phyloP scores from a whole-genome alignment of 163 green algal species.

The Volvox carteri region DNA sequence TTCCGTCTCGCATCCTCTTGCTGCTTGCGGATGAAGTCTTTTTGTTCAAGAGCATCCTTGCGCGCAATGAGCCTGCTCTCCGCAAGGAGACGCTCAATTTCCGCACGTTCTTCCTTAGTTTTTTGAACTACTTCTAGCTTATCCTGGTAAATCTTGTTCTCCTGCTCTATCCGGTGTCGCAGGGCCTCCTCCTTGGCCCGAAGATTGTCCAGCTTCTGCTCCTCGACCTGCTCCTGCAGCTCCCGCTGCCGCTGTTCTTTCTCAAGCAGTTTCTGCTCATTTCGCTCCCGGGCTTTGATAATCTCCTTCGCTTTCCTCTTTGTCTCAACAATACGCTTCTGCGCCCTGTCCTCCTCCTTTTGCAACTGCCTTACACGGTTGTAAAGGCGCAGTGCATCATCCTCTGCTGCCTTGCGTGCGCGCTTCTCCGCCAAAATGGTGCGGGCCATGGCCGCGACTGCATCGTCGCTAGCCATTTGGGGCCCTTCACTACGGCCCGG shows the following conservation, averaged over 20 bases:
- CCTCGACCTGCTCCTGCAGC: constrained; percentile 66
- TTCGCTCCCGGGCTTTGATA: constrained; percentile 67
- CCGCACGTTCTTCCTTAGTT: constrained; percentile 71
- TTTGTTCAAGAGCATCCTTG: constrained; percentile 74
- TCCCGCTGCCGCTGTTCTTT: constrained; percentile 69
- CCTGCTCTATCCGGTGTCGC: constrained; percentile 64
- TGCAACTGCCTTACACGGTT: constrained; percentile 83
- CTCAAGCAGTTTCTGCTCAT: constrained; percentile 73
- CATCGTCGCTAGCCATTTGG: constrained; percentile 45
- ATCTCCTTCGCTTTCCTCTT: constrained; percentile 76
- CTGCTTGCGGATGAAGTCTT: constrained; percentile 70
- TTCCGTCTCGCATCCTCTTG: constrained; percentile 67
- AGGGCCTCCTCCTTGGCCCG: constrained; percentile 70
- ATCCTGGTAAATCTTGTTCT: constrained; percentile 65
- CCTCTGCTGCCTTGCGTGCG: constrained; percentile 73
- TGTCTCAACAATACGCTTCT: constrained; percentile 80
- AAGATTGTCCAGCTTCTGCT: constrained; percentile 70
- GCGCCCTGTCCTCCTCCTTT: constrained; percentile 79
- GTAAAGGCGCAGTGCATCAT: constrained; percentile 79
- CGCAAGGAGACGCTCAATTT: constrained; percentile 70
- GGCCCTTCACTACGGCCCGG: background rate
- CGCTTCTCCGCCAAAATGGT: constrained; percentile 72
- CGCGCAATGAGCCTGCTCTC: constrained; percentile 68
- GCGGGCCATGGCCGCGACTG: constrained; percentile 43
- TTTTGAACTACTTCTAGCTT: constrained; percentile 68